These are phyloP conservation scores for Cladosporium oxysporum DNA, from an alignment of 2,329 filamentous ascomycete species.

Conservation along the genomic window DNA sequence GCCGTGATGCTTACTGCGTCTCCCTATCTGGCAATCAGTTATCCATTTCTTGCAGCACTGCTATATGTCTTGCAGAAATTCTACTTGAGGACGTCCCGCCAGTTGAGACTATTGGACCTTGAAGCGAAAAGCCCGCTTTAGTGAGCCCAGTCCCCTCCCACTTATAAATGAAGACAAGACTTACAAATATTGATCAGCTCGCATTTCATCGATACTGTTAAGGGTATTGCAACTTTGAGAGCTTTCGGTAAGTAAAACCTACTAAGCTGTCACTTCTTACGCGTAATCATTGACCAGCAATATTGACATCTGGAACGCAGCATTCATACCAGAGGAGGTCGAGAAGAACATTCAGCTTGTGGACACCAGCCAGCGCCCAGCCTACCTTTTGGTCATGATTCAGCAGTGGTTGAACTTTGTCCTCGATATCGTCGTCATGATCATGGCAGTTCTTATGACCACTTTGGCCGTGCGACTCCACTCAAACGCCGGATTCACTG, in stretches of 20 bases:
- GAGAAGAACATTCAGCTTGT: constrained; percentile 5
- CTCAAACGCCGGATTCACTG: constrained; percentile 1
- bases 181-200: not conserved
- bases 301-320: not conserved
- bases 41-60: not conserved
- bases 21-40: not conserved
- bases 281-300: not conserved
- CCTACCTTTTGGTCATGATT: constrained; percentile 1
- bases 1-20: not conserved
- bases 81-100: not conserved
- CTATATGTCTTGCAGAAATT: not conserved
- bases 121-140: not conserved
- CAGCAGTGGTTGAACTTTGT: constrained; percentile 11
- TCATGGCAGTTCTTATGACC: not conserved
- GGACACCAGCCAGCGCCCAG: not conserved
- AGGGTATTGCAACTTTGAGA: not conserved
- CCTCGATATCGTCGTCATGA: constrained; percentile 2
- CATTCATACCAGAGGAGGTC: not conserved
- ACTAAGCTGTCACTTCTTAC: not conserved
- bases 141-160: not conserved
- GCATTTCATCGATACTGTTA: not conserved
- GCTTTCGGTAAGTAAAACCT: not conserved
- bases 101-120: not conserved
- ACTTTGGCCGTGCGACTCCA: not conserved
- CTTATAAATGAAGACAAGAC: not conserved